Evolutionary conservation across 345 rosid species (phyloP).

Genomic region (Cardamine occulta): DNA sequence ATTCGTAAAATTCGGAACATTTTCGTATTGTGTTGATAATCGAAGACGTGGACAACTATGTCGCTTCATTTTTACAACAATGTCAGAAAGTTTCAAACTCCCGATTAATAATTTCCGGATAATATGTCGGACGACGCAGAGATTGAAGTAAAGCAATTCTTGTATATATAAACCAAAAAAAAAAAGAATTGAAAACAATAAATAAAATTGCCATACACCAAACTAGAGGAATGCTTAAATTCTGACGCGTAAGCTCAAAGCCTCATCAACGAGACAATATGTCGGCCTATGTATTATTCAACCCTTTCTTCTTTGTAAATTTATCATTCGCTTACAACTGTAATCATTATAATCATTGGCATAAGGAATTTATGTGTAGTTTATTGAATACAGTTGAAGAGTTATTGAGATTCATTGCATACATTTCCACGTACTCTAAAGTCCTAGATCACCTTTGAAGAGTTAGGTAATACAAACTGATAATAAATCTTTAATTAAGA

Average conservation of each 20-base stretch:
- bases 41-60: background rate
- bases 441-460: background rate
- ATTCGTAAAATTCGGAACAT: background rate
- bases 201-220: conserved; percentile 25
- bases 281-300: conserved; percentile 5
- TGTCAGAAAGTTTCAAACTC: background rate
- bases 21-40: background rate
- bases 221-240: conserved; percentile 27
- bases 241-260: conserved; percentile 30
- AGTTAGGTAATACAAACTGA: background rate
- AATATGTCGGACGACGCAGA: conserved; percentile 12
- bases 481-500: background rate
- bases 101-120: conserved; percentile 11
- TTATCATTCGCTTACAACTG: conserved; percentile 8
- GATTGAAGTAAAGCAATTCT: conserved; percentile 2
- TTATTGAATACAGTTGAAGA: too few species aligned
- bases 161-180: background rate
- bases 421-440: conserved; percentile 13
- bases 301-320: conserved; percentile 17
- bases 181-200: background rate
- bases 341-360: conserved; percentile 34
- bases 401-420: too few species aligned
- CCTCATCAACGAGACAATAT: conserved; percentile 10
- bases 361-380: too few species aligned
- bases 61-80: conserved; percentile 13